Percentiles rank a stretch among this genome's conserved stretches.
Conservation (phyloP, 2,329 filamentous ascomycete species). For the Cucurbitaria berberidis region DNA sequence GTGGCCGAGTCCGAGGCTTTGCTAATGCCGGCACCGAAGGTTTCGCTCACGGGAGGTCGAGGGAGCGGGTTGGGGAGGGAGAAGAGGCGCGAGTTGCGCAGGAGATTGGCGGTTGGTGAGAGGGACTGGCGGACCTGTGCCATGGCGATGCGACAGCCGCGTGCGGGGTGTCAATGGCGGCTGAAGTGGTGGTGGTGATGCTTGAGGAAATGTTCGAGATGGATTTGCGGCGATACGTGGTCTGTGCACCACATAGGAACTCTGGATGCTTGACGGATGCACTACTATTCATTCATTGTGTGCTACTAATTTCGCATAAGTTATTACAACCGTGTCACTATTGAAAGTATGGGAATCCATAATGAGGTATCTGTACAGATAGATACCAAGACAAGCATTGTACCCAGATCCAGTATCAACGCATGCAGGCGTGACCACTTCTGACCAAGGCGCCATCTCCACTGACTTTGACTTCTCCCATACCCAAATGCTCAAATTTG, state of each 20-base stretch:
- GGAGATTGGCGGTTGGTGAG: constrained; percentile 71
- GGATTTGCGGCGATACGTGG: constrained; percentile 14
- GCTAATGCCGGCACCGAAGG: constrained; percentile 56
- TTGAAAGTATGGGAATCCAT: too few relatives aligned
- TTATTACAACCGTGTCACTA: too few relatives aligned
- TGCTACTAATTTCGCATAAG: too few relatives aligned
- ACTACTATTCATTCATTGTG: neutral
- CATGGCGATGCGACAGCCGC: constrained; percentile 49
- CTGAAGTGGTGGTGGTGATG: constrained; percentile 30
- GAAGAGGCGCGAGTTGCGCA: constrained; percentile 89
- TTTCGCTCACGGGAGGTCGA: constrained; percentile 56
- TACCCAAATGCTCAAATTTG: too few relatives aligned
- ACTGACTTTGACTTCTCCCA: too few relatives aligned
- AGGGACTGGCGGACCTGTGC: constrained; percentile 42
- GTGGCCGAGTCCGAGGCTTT: constrained; percentile 73
- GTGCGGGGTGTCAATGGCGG: constrained; percentile 39
- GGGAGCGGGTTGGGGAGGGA: constrained; percentile 80
- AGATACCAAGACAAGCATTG: too few relatives aligned
- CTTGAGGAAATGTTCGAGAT: constrained; percentile 15
- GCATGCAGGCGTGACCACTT: neutral
- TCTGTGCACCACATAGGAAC: constrained; percentile 16
- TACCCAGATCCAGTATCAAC: too few relatives aligned
- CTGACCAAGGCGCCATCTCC: neutral
- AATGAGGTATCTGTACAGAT: too few relatives aligned
- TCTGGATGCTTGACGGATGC: neutral